phyloP scores from a whole-genome alignment of 2,329 filamentous ascomycete species.

The Trichoderma sp. region DNA sequence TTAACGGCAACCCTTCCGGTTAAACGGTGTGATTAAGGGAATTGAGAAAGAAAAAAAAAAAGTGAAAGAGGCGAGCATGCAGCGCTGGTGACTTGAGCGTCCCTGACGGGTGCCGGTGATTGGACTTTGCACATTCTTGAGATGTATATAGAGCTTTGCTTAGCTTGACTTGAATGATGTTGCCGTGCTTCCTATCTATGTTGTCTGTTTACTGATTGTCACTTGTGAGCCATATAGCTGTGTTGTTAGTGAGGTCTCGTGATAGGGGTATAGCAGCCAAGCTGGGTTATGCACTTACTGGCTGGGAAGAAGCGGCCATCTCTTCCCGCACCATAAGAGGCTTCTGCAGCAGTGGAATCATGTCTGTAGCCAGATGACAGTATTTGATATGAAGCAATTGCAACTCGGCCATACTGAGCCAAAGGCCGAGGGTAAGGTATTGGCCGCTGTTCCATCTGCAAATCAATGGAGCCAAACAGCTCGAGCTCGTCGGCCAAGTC shows the following conservation, averaged over 20 bases:
- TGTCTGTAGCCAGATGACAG: too few relatives aligned
- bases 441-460: not conserved
- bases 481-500: constrained; percentile 6
- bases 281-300: too few relatives aligned
- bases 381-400: not conserved
- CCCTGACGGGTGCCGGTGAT: not conserved
- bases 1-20: constrained; percentile 45
- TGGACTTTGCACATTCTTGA: not conserved
- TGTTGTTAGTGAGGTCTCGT: too few relatives aligned
- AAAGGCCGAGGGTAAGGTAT: not conserved
- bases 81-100: not conserved
- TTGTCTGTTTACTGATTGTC: not conserved
- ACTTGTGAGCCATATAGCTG: not conserved
- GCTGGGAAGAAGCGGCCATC: too few relatives aligned
- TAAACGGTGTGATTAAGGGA: not conserved
- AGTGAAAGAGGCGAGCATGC: not conserved
- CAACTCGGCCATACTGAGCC: constrained; percentile 7
- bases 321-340: too few relatives aligned
- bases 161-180: not conserved
- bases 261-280: too few relatives aligned
- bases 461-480: not conserved
- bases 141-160: constrained; percentile 8
- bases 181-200: not conserved
- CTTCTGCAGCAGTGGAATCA: too few relatives aligned
- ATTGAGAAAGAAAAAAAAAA: not conserved